Percentiles rank a stretch among this genome's conserved stretches.
phyloP scores from a whole-genome alignment of 2,329 filamentous ascomycete species.

The Xylaria sp. region DNA sequence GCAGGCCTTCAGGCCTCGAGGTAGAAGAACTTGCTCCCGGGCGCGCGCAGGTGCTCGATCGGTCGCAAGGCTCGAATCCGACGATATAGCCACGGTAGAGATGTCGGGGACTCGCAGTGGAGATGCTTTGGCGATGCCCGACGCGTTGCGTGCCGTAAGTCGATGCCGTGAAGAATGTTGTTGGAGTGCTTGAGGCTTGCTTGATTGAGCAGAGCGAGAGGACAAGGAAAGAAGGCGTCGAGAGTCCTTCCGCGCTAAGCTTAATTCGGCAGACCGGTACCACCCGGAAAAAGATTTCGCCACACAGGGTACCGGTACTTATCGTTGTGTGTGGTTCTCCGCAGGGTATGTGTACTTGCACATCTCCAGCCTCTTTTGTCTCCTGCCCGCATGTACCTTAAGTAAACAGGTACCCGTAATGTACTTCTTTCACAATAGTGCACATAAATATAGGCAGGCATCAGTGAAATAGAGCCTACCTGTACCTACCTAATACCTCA shows the following conservation, averaged over 20 bases:
- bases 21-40: slow-evolving; percentile 40
- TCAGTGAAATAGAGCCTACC: no score
- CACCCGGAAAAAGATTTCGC: slow-evolving; percentile 42
- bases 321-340: background rate
- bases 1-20: slow-evolving; percentile 53
- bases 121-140: slow-evolving; percentile 58
- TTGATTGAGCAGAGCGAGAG: slow-evolving; percentile 36
- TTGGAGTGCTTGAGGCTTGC: slow-evolving; percentile 55
- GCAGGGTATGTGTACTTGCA: background rate
- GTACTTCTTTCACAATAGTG: background rate
- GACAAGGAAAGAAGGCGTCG: slow-evolving; percentile 42
- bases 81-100: slow-evolving; percentile 47
- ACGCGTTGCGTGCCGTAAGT: slow-evolving; percentile 62
- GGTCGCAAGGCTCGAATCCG: slow-evolving; percentile 47
- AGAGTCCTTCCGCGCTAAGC: slow-evolving; percentile 52
- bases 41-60: slow-evolving; percentile 39
- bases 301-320: slow-evolving; percentile 27
- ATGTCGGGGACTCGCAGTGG: slow-evolving; percentile 50
- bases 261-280: slow-evolving; percentile 41
- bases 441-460: no score
- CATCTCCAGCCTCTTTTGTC: slow-evolving; percentile 1
- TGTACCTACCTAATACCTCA: no score
- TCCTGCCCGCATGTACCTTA: background rate
- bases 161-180: slow-evolving; percentile 52
- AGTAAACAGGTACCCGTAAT: background rate